Evolutionary conservation across 2,329 filamentous ascomycete species (phyloP).

Genomic region (Trichoderma sp.): DNA sequence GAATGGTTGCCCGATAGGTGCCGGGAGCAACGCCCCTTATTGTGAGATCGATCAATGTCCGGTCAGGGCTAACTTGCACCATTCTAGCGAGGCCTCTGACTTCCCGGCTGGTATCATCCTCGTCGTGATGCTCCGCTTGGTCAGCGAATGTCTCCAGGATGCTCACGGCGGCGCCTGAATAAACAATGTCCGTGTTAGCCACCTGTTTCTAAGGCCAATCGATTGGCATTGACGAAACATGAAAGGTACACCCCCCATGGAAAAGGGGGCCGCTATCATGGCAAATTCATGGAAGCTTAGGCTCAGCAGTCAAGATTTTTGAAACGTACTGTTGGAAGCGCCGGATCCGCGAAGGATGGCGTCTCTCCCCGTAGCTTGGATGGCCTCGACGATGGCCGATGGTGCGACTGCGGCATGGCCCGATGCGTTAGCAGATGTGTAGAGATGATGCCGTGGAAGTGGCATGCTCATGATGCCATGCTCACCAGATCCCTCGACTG

Average conservation of each 20-base stretch:
- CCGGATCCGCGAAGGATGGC: slow-evolving; percentile 91
- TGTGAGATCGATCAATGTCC: slow-evolving; percentile 85
- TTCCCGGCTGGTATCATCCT: slow-evolving; percentile 46
- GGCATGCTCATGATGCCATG: slow-evolving; percentile 12
- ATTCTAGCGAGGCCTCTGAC: slow-evolving; percentile 88
- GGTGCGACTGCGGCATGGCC: slow-evolving; percentile 61
- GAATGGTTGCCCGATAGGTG: slow-evolving; percentile 78
- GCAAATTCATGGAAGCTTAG: neutral
- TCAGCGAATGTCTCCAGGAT: slow-evolving; percentile 86
- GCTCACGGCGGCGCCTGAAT: slow-evolving; percentile 76
- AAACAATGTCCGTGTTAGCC: slow-evolving; percentile 18
- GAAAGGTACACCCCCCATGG: neutral
- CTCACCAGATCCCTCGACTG: slow-evolving; percentile 77
- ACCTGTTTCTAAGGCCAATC: neutral
- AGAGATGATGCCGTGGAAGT: neutral
- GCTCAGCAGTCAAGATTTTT: neutral
- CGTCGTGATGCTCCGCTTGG: slow-evolving; percentile 43
- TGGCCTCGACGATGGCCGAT: slow-evolving; percentile 83
- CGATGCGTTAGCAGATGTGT: slow-evolving; percentile 12
- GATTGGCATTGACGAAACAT: neutral
- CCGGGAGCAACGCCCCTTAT: slow-evolving; percentile 79
- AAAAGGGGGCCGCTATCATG: neutral
- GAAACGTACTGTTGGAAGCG: slow-evolving; percentile 67
- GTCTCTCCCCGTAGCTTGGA: slow-evolving; percentile 87
- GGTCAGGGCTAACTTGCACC: slow-evolving; percentile 78